Percentiles rank a stretch among this genome's conserved stretches.
Conservation (phyloP, 1,284 basidiomycete genomes). For the Leccinum griseonigrum region DNA sequence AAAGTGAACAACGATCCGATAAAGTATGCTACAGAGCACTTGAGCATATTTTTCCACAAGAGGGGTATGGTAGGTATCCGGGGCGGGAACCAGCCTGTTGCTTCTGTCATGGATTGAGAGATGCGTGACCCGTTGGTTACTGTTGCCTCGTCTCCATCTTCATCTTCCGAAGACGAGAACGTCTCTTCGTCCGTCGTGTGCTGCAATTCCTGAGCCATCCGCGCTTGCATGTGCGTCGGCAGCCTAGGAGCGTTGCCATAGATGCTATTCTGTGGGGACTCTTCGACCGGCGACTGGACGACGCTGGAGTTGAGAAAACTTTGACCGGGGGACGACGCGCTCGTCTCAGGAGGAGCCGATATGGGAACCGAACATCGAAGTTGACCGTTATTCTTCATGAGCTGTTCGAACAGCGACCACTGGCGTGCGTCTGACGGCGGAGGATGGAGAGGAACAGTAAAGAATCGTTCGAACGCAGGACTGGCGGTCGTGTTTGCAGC, state of each 20-base stretch:
- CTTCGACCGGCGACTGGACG: constrained; percentile 20
- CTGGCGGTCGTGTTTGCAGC: background rate
- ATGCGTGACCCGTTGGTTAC: constrained; percentile 10
- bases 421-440: constrained; percentile 28
- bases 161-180: constrained; percentile 10
- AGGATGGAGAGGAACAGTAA: background rate
- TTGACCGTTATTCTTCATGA: constrained; percentile 64
- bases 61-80: constrained; percentile 43
- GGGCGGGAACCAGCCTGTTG: constrained; percentile 7
- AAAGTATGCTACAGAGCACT: constrained; percentile 91
- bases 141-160: constrained; percentile 9
- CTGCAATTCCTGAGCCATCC: background rate
- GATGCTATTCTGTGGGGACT: constrained; percentile 5
- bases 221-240: background rate
- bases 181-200: constrained; percentile 11
- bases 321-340: constrained; percentile 3
- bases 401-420: constrained; percentile 71
- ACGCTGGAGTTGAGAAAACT: background rate
- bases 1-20: constrained; percentile 93
- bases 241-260: background rate
- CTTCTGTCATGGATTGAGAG: constrained; percentile 1
- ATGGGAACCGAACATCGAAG: constrained; percentile 25
- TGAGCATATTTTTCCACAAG: constrained; percentile 75
- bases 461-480: constrained; percentile 1
- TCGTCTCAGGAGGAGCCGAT: constrained; percentile 1